A percentile compares a stretch with the other conserved stretches of the same genome.
Conservation (phyloP, 2,329 filamentous ascomycete species). For the Colletotrichum sp. region DNA sequence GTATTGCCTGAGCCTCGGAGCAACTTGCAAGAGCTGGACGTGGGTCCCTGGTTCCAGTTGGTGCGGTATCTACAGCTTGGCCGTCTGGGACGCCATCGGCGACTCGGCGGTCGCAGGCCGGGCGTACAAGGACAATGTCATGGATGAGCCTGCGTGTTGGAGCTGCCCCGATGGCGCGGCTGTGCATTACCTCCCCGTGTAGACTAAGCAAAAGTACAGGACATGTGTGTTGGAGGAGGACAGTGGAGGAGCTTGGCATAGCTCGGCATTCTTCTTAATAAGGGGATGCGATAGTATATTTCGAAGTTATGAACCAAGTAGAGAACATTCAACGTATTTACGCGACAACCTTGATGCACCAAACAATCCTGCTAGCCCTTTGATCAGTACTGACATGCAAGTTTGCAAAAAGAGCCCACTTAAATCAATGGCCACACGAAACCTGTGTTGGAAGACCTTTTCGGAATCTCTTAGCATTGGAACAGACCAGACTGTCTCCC, state of each 20-base stretch:
- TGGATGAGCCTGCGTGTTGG: background rate
- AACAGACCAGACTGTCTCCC: no score
- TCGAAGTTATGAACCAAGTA: background rate
- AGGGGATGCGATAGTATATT: no score
- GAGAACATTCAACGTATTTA: background rate
- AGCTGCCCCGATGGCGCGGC: background rate
- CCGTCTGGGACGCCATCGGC: background rate
- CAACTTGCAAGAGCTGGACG: background rate
- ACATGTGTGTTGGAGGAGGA: background rate
- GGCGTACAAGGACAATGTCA: background rate
- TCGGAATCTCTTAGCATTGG: background rate
- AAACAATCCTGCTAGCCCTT: background rate
- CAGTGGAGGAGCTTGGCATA: background rate
- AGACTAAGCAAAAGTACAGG: background rate
- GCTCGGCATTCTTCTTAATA: background rate
- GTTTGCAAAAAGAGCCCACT: no score
- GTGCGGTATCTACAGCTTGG: background rate
- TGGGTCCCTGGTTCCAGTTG: background rate
- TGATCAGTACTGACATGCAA: background rate
- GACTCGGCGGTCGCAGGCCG: background rate
- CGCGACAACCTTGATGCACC: background rate
- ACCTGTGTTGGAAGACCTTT: background rate
- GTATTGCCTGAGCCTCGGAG: background rate
- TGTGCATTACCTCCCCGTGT: background rate
- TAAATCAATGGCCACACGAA: no score